Evolutionary conservation across 1,284 basidiomycete genomes (phyloP).

Genomic region (Acaromyces ingoldii): DNA sequence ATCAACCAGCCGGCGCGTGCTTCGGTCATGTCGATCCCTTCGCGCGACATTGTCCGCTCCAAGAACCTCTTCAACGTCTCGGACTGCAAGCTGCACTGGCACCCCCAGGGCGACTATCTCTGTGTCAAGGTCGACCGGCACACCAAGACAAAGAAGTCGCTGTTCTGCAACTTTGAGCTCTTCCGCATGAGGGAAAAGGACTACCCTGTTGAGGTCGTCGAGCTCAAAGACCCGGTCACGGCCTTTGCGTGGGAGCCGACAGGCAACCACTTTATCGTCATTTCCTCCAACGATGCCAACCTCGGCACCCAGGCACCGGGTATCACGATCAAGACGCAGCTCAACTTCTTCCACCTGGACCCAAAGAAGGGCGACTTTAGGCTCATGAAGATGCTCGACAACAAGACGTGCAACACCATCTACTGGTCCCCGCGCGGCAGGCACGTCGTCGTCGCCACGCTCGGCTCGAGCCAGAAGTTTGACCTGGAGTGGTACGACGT

Average conservation of each 20-base stretch:
- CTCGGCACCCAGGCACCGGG: constrained; percentile 79
- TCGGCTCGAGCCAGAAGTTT: constrained; percentile 89
- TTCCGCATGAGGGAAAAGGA: constrained; percentile 98
- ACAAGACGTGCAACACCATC: constrained; percentile 87
- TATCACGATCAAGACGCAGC: constrained; percentile 88
- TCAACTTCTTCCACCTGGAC: constrained; percentile 94
- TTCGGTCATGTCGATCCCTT: constrained; percentile 83
- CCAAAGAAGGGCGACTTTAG: constrained; percentile 91
- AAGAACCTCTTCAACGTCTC: constrained; percentile 99
- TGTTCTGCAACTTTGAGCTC: constrained; percentile 97
- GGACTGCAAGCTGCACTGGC: constrained; percentile 98
- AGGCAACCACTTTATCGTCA: constrained; percentile 91
- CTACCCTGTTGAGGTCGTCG: constrained; percentile 94
- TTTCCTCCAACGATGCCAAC: constrained; percentile 91
- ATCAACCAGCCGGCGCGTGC: constrained; percentile 93
- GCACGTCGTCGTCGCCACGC: constrained; percentile 89
- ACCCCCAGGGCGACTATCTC: constrained; percentile 96
- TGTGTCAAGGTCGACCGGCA: constrained; percentile 99
- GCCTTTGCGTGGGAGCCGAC: constrained; percentile 99
- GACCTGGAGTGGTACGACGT: constrained; percentile 99
- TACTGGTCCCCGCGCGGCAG: constrained; percentile 96
- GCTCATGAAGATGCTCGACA: constrained; percentile 73
- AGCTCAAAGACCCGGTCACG: constrained; percentile 90
- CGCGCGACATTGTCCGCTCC: constrained; percentile 75
- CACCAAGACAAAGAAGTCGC: constrained; percentile 98